Percentiles rank a stretch among this genome's conserved stretches.
Evolutionary conservation across 371 early-diverging fungal genomes (phyloP).

Genomic region (Actinomortierella wolfii): DNA sequence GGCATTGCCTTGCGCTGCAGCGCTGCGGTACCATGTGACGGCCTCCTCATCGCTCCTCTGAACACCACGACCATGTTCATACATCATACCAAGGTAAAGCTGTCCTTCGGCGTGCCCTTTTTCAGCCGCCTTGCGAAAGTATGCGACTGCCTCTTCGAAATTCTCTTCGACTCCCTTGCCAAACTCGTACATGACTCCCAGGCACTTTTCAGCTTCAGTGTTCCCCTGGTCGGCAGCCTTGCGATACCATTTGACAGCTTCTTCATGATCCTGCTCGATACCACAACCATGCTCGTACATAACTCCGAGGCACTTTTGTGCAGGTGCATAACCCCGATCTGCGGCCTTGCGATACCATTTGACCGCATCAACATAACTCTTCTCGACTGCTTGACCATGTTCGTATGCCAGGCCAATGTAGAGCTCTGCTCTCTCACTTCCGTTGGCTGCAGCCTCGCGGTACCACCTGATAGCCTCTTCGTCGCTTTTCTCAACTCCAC

Average conservation of each 20-base stretch:
- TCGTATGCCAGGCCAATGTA: constrained; percentile 81
- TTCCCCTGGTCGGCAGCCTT: constrained; percentile 73
- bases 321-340: constrained; percentile 61
- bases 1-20: constrained; percentile 75
- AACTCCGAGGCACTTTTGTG: constrained; percentile 81
- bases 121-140: constrained; percentile 73
- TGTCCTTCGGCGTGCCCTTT: constrained; percentile 77
- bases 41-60: constrained; percentile 57
- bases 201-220: constrained; percentile 76
- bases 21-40: constrained; percentile 73
- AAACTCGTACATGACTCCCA: constrained; percentile 80
- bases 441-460: constrained; percentile 51
- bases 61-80: constrained; percentile 76
- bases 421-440: constrained; percentile 68
- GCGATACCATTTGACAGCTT: constrained; percentile 73
- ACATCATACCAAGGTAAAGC: constrained; percentile 76
- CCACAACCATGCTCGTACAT: constrained; percentile 85
- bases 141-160: constrained; percentile 60
- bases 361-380: constrained; percentile 64
- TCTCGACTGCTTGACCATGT: constrained; percentile 74
- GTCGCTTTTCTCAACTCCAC: constrained; percentile 58
- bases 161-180: constrained; percentile 74
- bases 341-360: constrained; percentile 71
- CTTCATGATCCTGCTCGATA: constrained; percentile 55
- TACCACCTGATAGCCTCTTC: constrained; percentile 64